Evolutionary conservation across 345 rosid species (phyloP), one percentile per base, ranked within the genome.

Genomic region (Rhodamnia argentea): DNA sequence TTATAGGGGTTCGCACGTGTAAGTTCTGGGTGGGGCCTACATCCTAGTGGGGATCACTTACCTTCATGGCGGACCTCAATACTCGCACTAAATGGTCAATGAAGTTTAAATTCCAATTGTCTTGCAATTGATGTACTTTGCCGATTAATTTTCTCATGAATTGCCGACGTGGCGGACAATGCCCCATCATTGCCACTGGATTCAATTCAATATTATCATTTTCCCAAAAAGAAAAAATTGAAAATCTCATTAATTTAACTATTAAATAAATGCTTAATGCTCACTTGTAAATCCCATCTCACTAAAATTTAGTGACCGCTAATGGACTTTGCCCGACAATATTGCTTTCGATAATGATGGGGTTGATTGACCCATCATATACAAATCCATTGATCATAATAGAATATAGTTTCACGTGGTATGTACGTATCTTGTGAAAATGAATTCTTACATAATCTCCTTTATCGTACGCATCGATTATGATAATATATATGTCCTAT

Each of bases 401-500:
- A 7, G 44, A 16, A 32, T 32, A 32, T 32, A 32, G 6, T 64
- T 16, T 6, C 3, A 1, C 3, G 32, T 1, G 5, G 29, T 15
- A 62, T 12, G 4, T 51, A 12, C 11, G 3, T 29, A 16, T 16
- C 56, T 53, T 53, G 16, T 8, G 6, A 16, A 53, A 53, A 53
- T 53, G 16, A 53, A 53, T 6, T 53, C 22, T 53, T 53, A 53
- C 8, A 2, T 7, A 18, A 54, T 18, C 13, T 2, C 10, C 47
- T 70, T 0, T 1, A 0, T 18, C 0, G 13, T 37, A 4, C 24
- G 0, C 13, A 37, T 70, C 7, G 4, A 37, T 18, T 18, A 1
- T 18, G 12, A 2, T 10, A 37, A 9, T 1, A 37, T 9, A 18
- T 37, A 32, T 7, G 3, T 37, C 0, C 0, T 10, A 4, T 18